Base-by-base conservation (phyloP, 1,139 yeast species). In the Candida smagusa region DNA sequence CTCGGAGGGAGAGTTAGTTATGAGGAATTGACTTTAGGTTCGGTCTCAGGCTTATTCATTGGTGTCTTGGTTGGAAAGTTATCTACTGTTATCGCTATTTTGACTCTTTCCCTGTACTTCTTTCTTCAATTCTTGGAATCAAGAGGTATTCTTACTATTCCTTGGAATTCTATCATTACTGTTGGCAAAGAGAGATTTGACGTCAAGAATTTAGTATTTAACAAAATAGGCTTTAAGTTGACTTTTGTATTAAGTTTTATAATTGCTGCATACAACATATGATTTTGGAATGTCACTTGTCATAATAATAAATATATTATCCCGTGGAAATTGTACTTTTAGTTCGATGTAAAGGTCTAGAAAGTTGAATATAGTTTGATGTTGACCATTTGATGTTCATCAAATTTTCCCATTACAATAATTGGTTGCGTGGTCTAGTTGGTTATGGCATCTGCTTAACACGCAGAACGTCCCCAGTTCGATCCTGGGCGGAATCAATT, bases 391-490 rank as follows among this genome's bases (percentile, higher is more conserved):
- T n/a, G n/a, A n/a, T n/a, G n/a, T n/a, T n/a, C n/a, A n/a, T n/a
- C n/a, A n/a, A n/a, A n/a, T n/a, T n/a, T n/a, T n/a, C n/a, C n/a
- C n/a, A n/a, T n/a, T n/a, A 16, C 19, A 22, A 13, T n/a, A 36
- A 26, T 12, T 36, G 72, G 72, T 65, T 65, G 54, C 62, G 87
- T 87, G 95, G 95, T 87, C 95, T 87, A 87, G 95, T 86, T 69
- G 95, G 95, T 87, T 78, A 87, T 86, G 95, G 94, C 95, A 84
- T 84, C 90, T 86, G 95, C 95, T 85, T 87, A 86, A 87, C 96
- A 87, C 95, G 95, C 95, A 84, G 90, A 84, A 87, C 90, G 96
- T 88, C 96, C 96, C 96, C 96, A 86, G 96, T 88, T 88, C 96
- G 96, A 88, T 84, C 96, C 96, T 87, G 96, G 96, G 96, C 88